Evolutionary conservation across 192 early-diverging fungal species (phyloP).

Genomic region (Lunasporangiospora selenospora): DNA sequence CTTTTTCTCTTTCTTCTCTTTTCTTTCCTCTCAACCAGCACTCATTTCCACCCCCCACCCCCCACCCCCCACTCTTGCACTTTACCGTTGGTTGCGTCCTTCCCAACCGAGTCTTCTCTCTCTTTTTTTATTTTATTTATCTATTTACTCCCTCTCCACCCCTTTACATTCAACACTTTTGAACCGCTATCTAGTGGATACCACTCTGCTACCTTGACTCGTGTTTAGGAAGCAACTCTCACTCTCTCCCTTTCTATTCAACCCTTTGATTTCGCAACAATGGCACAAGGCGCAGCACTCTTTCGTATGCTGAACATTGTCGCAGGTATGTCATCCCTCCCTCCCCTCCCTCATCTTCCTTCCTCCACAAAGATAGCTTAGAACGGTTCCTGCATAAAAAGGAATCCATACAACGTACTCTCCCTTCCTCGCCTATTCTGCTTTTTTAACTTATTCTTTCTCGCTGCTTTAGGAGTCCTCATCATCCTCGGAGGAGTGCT

Average conservation of each 20-base stretch:
- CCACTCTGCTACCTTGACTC: background rate
- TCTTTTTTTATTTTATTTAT: background rate
- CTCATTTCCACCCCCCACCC: too few species aligned
- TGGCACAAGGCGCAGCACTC: conserved; percentile 28
- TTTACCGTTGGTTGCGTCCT: too few species aligned
- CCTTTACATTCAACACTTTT: background rate
- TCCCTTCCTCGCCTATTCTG: too few species aligned
- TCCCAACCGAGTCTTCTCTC: too few species aligned
- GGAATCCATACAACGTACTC: too few species aligned
- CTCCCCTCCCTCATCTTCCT: background rate
- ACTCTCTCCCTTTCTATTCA: background rate
- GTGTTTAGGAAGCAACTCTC: background rate
- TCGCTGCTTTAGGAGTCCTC: conserved; percentile 7
- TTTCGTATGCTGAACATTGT: conserved; percentile 32
- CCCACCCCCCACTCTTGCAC: too few species aligned
- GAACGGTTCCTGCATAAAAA: too few species aligned
- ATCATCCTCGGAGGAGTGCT: conserved; percentile 23
- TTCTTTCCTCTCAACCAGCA: too few species aligned
- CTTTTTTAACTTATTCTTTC: background rate
- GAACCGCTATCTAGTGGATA: too few species aligned
- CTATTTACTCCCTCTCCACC: background rate
- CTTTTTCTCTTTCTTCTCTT: too few species aligned
- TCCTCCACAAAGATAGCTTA: background rate
- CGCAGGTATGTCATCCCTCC: conserved; percentile 1
- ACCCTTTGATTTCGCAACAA: background rate